Evolutionary conservation across 768 basidiomycete genomes (phyloP), one percentile per base, ranked within the genome.

Genomic region (Suillus fuscotomentosus): DNA sequence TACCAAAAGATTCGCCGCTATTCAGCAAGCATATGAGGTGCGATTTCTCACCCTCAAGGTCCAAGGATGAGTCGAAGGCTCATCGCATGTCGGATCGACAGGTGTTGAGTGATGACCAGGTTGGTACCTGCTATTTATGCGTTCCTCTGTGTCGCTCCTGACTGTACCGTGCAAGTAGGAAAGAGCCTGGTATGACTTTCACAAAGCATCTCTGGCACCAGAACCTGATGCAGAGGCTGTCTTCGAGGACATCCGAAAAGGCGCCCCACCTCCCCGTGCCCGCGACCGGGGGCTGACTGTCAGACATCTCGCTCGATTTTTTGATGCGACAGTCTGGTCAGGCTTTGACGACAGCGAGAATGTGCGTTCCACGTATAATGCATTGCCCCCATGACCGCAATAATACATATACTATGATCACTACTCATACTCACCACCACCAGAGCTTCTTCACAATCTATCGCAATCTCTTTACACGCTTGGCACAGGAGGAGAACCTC

Each of bases 11-110:
- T 99, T 99, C 72, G 90, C 96, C 2, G 78, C 85, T 20, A 78
- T 99, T 9, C 97, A 99, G 70, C 93, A 97, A 71, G 97, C 97
- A 5, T 99, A 99, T 71, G 97, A 99, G 83, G 95, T 92, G 84
- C 45, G 13, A 36, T 20, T 27, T 59, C 10, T 65, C 36, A 50
- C 24, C 27, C 57, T 48, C 13, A n/a, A 31, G 31, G 31, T 31
- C 31, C 31, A 31, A 24, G 17, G 3, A 22, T 45, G 22, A 50
- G 48, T 50, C 42, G 2, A 45, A 31, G 15, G 27, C 50, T 60
- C 20, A 41, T 24, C 50, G 14, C 22, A 27, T 42, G 24, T 57
- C 47, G 47, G 54, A 53, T 59, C 48, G 59, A 22, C 63, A 95
- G 94, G 90, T 97, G 55, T 83, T 99, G 50, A 94, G 93, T 70